Percentiles rank a stretch among this genome's conserved stretches.
phyloP scores from a whole-genome alignment of 2,329 filamentous ascomycete species.

The Tolypocladium ophioglossoides region DNA sequence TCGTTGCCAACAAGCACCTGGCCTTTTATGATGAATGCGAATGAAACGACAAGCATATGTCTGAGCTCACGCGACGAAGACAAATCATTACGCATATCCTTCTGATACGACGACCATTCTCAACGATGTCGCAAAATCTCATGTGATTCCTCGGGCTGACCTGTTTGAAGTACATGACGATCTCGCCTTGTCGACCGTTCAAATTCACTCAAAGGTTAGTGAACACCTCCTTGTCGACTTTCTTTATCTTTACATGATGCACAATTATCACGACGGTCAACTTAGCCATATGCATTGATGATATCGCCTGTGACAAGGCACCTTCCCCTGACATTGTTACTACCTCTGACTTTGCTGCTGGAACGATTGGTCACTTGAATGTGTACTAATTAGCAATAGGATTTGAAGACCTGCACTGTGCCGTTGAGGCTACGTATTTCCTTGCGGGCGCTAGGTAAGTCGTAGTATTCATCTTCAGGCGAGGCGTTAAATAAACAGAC shows the following conservation, averaged over 20 bases:
- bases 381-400: slow-evolving; percentile 2
- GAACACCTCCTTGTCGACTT: background rate
- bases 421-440: background rate
- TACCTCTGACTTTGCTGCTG: background rate
- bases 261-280: slow-evolving; percentile 38
- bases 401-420: background rate
- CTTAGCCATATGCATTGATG: slow-evolving; percentile 37
- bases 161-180: background rate
- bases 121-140: background rate
- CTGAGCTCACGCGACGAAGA: slow-evolving; percentile 55
- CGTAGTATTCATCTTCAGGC: too few relatives aligned
- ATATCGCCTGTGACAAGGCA: slow-evolving; percentile 37
- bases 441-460: background rate
- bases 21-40: slow-evolving; percentile 67
- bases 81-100: slow-evolving; percentile 19
- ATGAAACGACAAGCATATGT: slow-evolving; percentile 96
- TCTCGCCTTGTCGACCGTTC: background rate
- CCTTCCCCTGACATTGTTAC: slow-evolving; percentile 15
- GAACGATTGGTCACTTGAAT: background rate
- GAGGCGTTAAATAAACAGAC: background rate
- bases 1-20: background rate
- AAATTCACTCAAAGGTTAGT: background rate
- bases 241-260: slow-evolving; percentile 24
- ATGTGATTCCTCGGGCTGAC: background rate
- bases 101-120: slow-evolving; percentile 2